phyloP scores from a whole-genome alignment of 2,329 filamentous ascomycete species.

The Periconia macrospinosa region DNA sequence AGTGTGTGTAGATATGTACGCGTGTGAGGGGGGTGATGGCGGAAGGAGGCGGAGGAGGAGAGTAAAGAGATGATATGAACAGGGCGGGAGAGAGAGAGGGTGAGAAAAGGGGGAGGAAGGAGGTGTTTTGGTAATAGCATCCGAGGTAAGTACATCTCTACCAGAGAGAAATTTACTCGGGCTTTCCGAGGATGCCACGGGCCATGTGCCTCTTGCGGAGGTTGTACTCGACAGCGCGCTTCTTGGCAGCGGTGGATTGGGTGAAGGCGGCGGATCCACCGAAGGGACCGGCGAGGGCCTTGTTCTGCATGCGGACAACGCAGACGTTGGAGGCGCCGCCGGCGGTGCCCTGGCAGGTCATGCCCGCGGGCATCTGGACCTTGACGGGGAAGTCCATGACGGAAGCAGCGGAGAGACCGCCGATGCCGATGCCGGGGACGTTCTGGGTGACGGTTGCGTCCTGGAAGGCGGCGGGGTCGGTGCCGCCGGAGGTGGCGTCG shows the following conservation, averaged over 20 bases:
- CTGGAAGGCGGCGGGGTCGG: constrained; percentile 63
- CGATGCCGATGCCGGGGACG: constrained; percentile 61
- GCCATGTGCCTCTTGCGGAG: constrained; percentile 42
- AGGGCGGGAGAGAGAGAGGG: too few relatives aligned
- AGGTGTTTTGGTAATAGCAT: too few relatives aligned
- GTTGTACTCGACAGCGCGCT: constrained; percentile 63
- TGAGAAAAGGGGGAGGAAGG: too few relatives aligned
- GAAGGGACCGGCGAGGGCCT: constrained; percentile 65
- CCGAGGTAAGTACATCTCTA: too few relatives aligned
- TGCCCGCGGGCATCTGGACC: constrained; percentile 67
- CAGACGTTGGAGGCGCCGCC: constrained; percentile 65
- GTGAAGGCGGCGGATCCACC: constrained; percentile 69
- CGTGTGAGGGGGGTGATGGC: too few relatives aligned
- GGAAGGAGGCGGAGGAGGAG: too few relatives aligned
- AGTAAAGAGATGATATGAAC: too few relatives aligned
- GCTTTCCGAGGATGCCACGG: constrained; percentile 38
- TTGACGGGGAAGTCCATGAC: constrained; percentile 67
- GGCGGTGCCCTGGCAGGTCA: constrained; percentile 65
- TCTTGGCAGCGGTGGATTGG: constrained; percentile 59
- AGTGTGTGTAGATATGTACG: too few relatives aligned
- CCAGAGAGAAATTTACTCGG: constrained; percentile 13
- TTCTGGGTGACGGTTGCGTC: constrained; percentile 61
- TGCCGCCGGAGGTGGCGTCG: constrained; percentile 66
- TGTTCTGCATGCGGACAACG: constrained; percentile 66
- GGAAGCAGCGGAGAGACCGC: constrained; percentile 61